Evolutionary conservation across 2,329 filamentous ascomycete genomes (phyloP), one percentile per base, ranked within the genome.

Genomic region (Arthrobotrys musiformis): DNA sequence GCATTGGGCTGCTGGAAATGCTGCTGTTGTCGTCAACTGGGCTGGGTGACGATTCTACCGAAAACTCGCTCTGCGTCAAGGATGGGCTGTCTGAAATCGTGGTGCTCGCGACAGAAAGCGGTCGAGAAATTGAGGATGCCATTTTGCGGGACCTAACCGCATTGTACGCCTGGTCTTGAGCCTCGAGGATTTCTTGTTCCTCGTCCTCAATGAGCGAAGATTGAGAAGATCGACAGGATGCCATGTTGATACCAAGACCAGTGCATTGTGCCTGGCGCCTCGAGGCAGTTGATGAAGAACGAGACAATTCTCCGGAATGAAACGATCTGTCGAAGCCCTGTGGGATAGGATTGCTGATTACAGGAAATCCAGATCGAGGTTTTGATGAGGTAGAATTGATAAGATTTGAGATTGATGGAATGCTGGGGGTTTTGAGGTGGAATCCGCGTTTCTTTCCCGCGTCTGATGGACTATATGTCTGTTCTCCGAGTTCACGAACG

Each of bases 1-100:
- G 68, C 68, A 72, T 72, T 9, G 68, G 68, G 37, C 68, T 72
- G 48, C 68, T 72, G 5, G 68, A 72, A n/a, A 72, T 72, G 26
- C 68, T 72, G 22, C 30, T 37, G 24, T 35, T 44, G 26, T 72
- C 68, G 15, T 72, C 68, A 15, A 58, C 37, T 15, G 58, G 58
- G 9, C 68, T 64, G 9, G 68, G 68, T 8, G 68, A 72, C 13
- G 68, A 72, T 58, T 72, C 68, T 19, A 72, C 40, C 15, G 68
- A 72, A 26, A 72, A 72, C 30, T 72, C 68, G 28, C 68, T 72
- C 33, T 72, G 68, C 3, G 68, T 72, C 37, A 72, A 30, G 4
- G 68, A 72, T n/a, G 68, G 68, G 37, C 68, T 72, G 19, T 72
- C 68, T 4, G 68, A 72, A 33, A 72, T 72, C 7, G 68, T 50